A percentile compares a stretch with the other conserved stretches of the same genome.
Evolutionary conservation across 2,329 filamentous ascomycete species (phyloP).

Genomic region (Dactylonectria macrodidyma): DNA sequence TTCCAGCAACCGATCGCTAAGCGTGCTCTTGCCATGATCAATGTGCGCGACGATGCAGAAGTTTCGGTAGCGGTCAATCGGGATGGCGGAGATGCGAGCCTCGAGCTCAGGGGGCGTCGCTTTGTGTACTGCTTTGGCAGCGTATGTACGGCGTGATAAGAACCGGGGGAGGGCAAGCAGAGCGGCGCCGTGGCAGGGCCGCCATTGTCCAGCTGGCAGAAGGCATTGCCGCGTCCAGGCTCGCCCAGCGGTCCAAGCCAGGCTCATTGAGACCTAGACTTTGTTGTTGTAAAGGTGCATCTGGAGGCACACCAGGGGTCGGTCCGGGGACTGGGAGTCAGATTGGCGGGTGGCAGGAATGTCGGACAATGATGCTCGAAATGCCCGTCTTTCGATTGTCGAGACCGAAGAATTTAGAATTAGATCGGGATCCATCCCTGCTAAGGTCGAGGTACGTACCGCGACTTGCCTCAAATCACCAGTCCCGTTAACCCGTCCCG

Average conservation of each 20-base stretch:
- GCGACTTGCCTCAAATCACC: neutral
- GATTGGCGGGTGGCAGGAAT: neutral
- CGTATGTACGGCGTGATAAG: neutral
- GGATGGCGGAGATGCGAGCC: conserved; percentile 78
- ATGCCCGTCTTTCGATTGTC: neutral
- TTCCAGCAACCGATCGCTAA: conserved; percentile 93
- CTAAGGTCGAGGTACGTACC: neutral
- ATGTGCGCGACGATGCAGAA: conserved; percentile 99
- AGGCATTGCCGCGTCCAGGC: conserved; percentile 56
- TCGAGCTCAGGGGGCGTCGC: conserved; percentile 54
- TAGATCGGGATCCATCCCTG: neutral
- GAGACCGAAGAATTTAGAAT: neutral
- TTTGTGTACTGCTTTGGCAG: conserved; percentile 43
- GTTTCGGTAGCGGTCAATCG: conserved; percentile 87
- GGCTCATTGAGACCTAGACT: conserved; percentile 54
- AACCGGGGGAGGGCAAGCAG: conserved; percentile 24
- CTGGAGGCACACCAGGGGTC: conserved; percentile 35
- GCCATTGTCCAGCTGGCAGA: conserved; percentile 40
- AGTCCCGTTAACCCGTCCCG: neutral
- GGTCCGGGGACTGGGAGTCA: conserved; percentile 1
- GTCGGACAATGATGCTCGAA: neutral
- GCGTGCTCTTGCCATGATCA: conserved; percentile 97
- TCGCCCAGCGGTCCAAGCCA: conserved; percentile 55
- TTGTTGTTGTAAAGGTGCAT: conserved; percentile 39
- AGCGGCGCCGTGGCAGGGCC: conserved; percentile 22